A percentile compares a stretch with the other conserved stretches of the same genome.
These are phyloP conservation scores for Gaeumannomyces sp. DNA, from an alignment of 2,329 filamentous ascomycete genomes.

Conservation along the genomic window DNA sequence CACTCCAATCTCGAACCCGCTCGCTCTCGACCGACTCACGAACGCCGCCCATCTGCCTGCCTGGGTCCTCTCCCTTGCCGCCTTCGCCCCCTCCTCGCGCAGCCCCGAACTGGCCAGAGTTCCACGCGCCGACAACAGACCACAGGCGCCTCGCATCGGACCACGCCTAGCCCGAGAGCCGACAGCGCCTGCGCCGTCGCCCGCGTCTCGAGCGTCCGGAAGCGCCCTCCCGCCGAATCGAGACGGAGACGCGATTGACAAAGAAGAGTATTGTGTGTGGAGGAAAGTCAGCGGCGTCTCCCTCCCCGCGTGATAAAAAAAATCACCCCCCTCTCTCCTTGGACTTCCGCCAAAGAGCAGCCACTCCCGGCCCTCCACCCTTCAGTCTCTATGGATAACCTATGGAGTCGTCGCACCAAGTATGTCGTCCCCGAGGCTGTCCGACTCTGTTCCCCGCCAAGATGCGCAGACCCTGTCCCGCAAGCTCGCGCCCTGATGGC, in stretches of 20 bases:
- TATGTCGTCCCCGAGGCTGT: slow-evolving; percentile 38
- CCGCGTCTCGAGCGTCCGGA: slow-evolving; percentile 6
- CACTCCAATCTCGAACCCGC: background rate
- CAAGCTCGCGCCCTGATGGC: background rate
- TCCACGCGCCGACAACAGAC: background rate
- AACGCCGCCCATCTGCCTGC: background rate
- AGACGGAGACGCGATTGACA: slow-evolving; percentile 6
- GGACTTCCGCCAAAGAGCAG: background rate
- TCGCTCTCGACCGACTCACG: background rate
- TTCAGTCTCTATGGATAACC: slow-evolving; percentile 49
- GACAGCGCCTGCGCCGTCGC: background rate
- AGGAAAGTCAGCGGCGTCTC: slow-evolving; percentile 6
- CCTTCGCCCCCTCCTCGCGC: background rate
- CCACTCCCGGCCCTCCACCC: slow-evolving; percentile 11
- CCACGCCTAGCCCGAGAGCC: background rate
- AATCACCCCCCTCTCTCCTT: background rate
- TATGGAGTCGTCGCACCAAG: slow-evolving; percentile 82
- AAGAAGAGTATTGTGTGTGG: background rate
- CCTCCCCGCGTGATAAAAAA: background rate
- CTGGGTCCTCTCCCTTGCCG: background rate
- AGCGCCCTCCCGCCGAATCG: background rate
- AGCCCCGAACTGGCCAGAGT: background rate
- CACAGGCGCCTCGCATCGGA: slow-evolving; percentile 2
- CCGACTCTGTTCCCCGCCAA: background rate
- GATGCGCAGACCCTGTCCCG: background rate